phyloP scores from a whole-genome alignment of 805 yeast species.

The Sugiyamaella marilandica region DNA sequence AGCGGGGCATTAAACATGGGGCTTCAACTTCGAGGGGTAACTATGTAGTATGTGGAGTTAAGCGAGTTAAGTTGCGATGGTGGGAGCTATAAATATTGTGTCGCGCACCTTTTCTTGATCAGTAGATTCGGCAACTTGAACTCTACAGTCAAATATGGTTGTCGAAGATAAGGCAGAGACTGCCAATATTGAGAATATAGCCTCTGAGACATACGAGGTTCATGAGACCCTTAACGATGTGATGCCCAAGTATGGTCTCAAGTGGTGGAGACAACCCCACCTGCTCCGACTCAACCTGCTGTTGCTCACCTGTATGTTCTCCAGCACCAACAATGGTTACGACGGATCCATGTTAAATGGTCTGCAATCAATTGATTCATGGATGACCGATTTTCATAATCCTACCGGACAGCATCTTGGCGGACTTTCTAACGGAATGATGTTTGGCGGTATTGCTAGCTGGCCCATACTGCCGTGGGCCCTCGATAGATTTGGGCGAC shows the following conservation, averaged over 20 bases:
- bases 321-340: constrained; percentile 12
- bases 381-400: constrained; percentile 8
- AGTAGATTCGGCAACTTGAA: too few relatives aligned
- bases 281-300: constrained; percentile 7
- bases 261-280: constrained; percentile 13
- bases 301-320: constrained; percentile 9
- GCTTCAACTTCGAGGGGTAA: too few relatives aligned
- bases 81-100: too few relatives aligned
- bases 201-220: not conserved
- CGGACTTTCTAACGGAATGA: constrained; percentile 8
- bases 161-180: not conserved
- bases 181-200: not conserved
- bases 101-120: too few relatives aligned
- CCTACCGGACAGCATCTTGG: constrained; percentile 13
- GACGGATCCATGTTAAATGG: constrained; percentile 16
- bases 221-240: constrained; percentile 9
- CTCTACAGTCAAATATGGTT: too few relatives aligned
- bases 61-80: too few relatives aligned
- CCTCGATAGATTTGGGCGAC: constrained; percentile 62
- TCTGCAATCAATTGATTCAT: constrained; percentile 22
- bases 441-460: constrained; percentile 64
- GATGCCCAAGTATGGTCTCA: constrained; percentile 7
- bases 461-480: constrained; percentile 53
- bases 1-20: not conserved
- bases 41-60: too few relatives aligned